phyloP scores from a whole-genome alignment of 805 yeast species.

The Nakazawaea wyomingensis region DNA sequence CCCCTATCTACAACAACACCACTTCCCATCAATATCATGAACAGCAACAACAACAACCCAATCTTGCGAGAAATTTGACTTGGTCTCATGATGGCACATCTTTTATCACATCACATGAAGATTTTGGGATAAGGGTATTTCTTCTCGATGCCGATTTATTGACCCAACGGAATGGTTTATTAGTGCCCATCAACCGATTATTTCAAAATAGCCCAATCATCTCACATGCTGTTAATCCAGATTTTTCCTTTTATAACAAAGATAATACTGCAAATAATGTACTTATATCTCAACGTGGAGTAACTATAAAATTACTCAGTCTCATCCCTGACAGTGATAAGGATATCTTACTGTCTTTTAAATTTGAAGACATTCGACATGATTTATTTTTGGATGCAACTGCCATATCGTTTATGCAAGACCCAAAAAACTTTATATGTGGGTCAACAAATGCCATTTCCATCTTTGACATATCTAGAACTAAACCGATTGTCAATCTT shows the following conservation, averaged over 20 bases:
- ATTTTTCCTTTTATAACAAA: constrained; percentile 25
- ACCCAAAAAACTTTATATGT: constrained; percentile 20
- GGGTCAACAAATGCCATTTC: constrained; percentile 26
- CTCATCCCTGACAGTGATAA: constrained; percentile 18
- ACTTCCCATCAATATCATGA: too few relatives aligned
- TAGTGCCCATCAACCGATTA: constrained; percentile 30
- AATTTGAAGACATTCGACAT: constrained; percentile 25
- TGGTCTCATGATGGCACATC: constrained; percentile 38
- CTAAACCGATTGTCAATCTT: constrained; percentile 16
- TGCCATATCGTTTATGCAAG: constrained; percentile 21
- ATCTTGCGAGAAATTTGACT: constrained; percentile 13
- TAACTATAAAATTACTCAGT: constrained; percentile 30
- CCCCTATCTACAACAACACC: neutral
- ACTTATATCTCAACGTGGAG: constrained; percentile 24
- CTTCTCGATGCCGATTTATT: constrained; percentile 23
- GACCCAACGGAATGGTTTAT: constrained; percentile 12
- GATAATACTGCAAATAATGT: constrained; percentile 16
- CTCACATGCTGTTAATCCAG: constrained; percentile 28
- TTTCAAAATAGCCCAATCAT: constrained; percentile 27
- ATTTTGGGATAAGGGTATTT: constrained; percentile 32
- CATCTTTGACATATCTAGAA: constrained; percentile 26
- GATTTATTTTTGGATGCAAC: constrained; percentile 28
- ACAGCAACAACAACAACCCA: neutral
- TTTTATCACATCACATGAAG: constrained; percentile 30
- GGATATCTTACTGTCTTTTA: constrained; percentile 20